Conservation (phyloP, 75 land plant species). For the Picea sitchensis region DNA sequence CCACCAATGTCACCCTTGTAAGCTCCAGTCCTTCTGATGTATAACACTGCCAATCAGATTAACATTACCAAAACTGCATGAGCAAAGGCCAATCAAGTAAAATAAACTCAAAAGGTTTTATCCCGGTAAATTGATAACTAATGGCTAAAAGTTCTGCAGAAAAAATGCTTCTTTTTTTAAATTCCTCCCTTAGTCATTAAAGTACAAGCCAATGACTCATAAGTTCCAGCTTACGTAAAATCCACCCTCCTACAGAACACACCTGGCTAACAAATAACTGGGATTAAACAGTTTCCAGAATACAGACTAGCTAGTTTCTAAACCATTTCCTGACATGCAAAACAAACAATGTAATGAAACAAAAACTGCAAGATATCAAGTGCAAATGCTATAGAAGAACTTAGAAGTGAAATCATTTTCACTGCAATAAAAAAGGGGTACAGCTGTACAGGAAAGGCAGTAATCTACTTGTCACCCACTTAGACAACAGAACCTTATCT, state of each 20-base stretch:
- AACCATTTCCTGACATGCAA: background rate
- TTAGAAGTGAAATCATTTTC: background rate
- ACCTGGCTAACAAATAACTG: background rate
- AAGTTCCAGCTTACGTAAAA: background rate
- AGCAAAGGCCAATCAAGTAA: background rate
- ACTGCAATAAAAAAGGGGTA: background rate
- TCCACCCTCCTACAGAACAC: background rate
- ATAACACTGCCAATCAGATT: constrained; percentile 49
- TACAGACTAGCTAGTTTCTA: background rate
- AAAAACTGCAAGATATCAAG: background rate
- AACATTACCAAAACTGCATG: constrained; percentile 9
- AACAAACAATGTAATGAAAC: no score
- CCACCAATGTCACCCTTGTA: constrained; percentile 77
- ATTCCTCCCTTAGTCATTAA: no score
- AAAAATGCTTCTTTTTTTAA: background rate
- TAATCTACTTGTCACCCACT: no score
- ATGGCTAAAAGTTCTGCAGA: background rate
- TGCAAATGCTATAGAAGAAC: background rate
- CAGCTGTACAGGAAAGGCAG: background rate
- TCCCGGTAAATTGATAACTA: background rate
- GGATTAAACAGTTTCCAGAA: background rate
- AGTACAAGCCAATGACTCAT: background rate
- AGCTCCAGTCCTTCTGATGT: constrained; percentile 82
- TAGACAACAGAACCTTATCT: background rate
- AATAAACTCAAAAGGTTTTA: background rate